These are phyloP conservation scores for Balakata baccata DNA, from an alignment of 345 rosid species.

Conservation along the genomic window DNA sequence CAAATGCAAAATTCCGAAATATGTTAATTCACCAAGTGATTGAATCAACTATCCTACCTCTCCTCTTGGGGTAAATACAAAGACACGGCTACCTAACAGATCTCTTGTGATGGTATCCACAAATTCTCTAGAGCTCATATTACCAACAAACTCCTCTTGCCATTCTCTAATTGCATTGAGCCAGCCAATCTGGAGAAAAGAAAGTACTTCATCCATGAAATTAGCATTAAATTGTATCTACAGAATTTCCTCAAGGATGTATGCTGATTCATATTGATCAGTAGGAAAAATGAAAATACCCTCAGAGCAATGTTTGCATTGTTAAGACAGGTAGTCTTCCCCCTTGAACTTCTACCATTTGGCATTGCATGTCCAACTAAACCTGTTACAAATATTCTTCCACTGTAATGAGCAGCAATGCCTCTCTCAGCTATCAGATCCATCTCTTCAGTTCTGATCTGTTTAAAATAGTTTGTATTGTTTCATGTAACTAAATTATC, in stretches of 20 bases:
- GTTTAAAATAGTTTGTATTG: constrained; percentile 16
- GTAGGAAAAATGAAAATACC: constrained; percentile 43
- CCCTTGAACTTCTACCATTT: constrained; percentile 61
- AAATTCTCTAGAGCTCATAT: constrained; percentile 99
- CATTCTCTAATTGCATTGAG: constrained; percentile 98
- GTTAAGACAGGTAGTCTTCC: constrained; percentile 76
- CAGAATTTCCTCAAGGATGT: constrained; percentile 16
- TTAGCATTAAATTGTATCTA: constrained; percentile 19
- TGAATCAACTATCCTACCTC: constrained; percentile 18
- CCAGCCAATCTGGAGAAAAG: constrained; percentile 59
- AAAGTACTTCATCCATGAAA: constrained; percentile 18
- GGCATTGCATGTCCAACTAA: constrained; percentile 69
- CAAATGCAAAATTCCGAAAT: constrained; percentile 8
- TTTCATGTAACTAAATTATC: neutral
- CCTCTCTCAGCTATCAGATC: constrained; percentile 96
- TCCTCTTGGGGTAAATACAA: constrained; percentile 60
- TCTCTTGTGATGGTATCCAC: constrained; percentile 90
- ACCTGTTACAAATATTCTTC: constrained; percentile 69
- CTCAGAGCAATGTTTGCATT: constrained; percentile 91
- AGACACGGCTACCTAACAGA: constrained; percentile 89
- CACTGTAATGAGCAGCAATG: constrained; percentile 96
- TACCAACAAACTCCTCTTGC: constrained; percentile 99
- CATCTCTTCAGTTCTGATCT: constrained; percentile 99
- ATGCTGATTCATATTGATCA: constrained; percentile 18
- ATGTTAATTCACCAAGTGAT: constrained; percentile 8